These are phyloP conservation scores for Fraxinus platypoda DNA, from an alignment of 305 asterid genomes.

Conservation along the genomic window DNA sequence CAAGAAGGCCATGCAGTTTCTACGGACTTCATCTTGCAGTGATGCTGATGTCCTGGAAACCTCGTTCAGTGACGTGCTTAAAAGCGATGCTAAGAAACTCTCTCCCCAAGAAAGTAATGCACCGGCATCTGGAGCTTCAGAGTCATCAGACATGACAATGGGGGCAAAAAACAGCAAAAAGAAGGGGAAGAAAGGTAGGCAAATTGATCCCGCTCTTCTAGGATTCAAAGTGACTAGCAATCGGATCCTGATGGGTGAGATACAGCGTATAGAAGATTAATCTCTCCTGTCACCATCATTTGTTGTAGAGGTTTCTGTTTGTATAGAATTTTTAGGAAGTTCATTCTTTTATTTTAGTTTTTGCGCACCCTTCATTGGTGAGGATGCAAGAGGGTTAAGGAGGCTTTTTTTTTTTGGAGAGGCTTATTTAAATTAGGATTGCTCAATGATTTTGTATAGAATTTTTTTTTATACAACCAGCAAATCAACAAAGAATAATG, in stretches of 20 bases:
- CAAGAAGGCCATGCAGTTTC: constrained; percentile 57
- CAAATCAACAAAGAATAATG: not conserved
- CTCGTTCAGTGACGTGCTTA: constrained; percentile 97
- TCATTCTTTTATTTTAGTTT: not conserved
- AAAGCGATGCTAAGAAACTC: constrained; percentile 69
- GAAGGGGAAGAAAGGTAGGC: constrained; percentile 96
- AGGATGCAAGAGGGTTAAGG: not conserved
- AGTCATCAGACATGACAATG: constrained; percentile 38
- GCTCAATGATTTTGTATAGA: not conserved
- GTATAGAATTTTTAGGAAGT: not conserved
- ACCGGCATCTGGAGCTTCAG: constrained; percentile 36
- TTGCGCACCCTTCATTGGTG: not conserved
- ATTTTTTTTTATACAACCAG: not conserved
- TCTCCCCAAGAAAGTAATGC: constrained; percentile 46
- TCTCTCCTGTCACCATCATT: not conserved
- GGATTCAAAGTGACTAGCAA: constrained; percentile 97
- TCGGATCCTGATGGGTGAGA: constrained; percentile 97
- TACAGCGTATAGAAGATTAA: constrained; percentile 83
- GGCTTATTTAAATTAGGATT: not conserved
- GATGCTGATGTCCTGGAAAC: constrained; percentile 83
- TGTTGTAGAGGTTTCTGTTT: not conserved
- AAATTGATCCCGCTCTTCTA: constrained; percentile 92
- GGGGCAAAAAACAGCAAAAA: constrained; percentile 63
- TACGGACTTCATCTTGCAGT: constrained; percentile 69
- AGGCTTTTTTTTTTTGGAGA: not conserved